Percentiles rank a stretch among this genome's conserved stretches.
These are phyloP conservation scores for Flaveria brownii DNA, from an alignment of 129 eudicot species.

Conservation along the genomic window DNA sequence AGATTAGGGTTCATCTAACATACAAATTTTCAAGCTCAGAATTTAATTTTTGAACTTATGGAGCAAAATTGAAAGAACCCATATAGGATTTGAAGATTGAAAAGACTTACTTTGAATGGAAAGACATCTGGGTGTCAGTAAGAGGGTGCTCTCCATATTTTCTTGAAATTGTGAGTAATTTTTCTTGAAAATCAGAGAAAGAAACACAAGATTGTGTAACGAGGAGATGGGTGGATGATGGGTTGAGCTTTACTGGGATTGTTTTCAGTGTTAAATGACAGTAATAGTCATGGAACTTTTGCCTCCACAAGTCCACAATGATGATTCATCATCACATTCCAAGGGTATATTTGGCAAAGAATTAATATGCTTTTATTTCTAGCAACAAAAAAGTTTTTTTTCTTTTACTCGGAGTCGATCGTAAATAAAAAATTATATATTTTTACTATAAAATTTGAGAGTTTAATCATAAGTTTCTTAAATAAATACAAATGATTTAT, in stretches of 20 bases:
- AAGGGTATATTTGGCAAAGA: slow-evolving; percentile 25
- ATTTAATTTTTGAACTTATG: not conserved
- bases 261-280: slow-evolving; percentile 26
- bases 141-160: slow-evolving; percentile 57
- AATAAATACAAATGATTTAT: too few relatives aligned
- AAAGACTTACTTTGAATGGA: slow-evolving; percentile 50
- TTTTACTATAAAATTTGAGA: too few relatives aligned
- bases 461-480: too few relatives aligned
- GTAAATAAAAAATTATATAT: too few relatives aligned
- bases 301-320: not conserved
- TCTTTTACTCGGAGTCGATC: too few relatives aligned
- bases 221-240: slow-evolving; percentile 42
- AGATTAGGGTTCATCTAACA: slow-evolving; percentile 15
- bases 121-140: slow-evolving; percentile 43
- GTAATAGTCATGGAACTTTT: slow-evolving; percentile 26
- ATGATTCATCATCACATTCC: not conserved
- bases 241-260: slow-evolving; percentile 28
- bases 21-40: slow-evolving; percentile 1
- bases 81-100: slow-evolving; percentile 13
- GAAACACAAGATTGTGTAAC: slow-evolving; percentile 18
- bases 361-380: not conserved
- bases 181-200: slow-evolving; percentile 22
- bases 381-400: too few relatives aligned
- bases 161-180: slow-evolving; percentile 20
- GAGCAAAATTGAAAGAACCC: not conserved